A percentile compares a stretch with the other conserved stretches of the same genome.
Evolutionary conservation across 441 rosid species (phyloP).

Genomic region (Flueggea neowawraea): DNA sequence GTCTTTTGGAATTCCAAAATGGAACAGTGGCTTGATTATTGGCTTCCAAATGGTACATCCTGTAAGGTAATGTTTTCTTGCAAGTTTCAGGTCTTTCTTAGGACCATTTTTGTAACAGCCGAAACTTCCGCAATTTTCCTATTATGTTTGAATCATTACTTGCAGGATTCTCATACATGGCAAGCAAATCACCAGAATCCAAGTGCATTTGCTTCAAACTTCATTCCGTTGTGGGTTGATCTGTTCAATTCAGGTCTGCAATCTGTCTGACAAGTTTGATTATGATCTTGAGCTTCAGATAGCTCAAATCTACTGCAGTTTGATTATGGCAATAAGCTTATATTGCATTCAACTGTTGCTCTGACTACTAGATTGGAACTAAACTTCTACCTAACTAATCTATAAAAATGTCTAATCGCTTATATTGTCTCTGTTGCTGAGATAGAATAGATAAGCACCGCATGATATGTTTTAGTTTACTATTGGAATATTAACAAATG

Average conservation of each 20-base stretch:
- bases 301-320: too few relatives aligned
- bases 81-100: not conserved
- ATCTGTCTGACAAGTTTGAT: conserved; percentile 6
- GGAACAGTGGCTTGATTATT: conserved; percentile 94
- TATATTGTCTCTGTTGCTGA: too few relatives aligned
- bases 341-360: too few relatives aligned
- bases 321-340: too few relatives aligned
- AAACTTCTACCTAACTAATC: too few relatives aligned
- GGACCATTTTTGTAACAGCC: not conserved
- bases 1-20: conserved; percentile 67
- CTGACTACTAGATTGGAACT: too few relatives aligned
- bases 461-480: too few relatives aligned
- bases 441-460: too few relatives aligned
- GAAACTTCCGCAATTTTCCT: not conserved
- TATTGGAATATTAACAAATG: too few relatives aligned
- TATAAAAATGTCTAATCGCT: too few relatives aligned
- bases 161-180: conserved; percentile 55
- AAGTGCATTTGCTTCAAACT: conserved; percentile 75
- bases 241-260: conserved; percentile 64
- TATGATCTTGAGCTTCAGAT: too few relatives aligned
- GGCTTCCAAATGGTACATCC: conserved; percentile 29
- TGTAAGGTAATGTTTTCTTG: conserved; percentile 23
- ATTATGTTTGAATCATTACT: conserved; percentile 1
- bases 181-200: conserved; percentile 56
- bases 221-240: conserved; percentile 71